A percentile compares a stretch with the other conserved stretches of the same genome.
Evolutionary conservation across 2,329 filamentous ascomycete species (phyloP).

Genomic region (Sarocladium strictum): DNA sequence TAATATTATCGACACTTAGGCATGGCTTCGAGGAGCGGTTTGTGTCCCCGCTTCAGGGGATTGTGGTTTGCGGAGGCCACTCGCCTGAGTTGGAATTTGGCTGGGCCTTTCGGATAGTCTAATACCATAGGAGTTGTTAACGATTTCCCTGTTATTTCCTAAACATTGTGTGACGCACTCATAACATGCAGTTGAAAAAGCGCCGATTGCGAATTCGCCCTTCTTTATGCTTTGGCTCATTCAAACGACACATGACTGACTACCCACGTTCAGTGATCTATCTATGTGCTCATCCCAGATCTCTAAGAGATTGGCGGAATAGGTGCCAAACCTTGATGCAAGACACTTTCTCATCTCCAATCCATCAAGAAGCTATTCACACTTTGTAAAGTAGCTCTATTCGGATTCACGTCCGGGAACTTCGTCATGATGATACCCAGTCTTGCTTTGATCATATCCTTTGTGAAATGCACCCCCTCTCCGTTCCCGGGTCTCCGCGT

Average conservation of each 20-base stretch:
- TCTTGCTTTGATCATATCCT: conserved; percentile 68
- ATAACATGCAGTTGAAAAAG: no score
- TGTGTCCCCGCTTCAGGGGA: no score
- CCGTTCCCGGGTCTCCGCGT: conserved; percentile 22
- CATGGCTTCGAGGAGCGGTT: neutral
- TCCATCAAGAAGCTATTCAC: conserved; percentile 87
- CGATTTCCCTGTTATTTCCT: neutral
- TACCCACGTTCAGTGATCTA: no score
- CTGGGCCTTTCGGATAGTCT: neutral
- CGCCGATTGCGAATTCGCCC: no score
- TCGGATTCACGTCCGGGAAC: conserved; percentile 76
- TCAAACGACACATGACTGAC: no score
- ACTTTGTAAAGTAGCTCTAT: conserved; percentile 77
- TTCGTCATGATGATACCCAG: conserved; percentile 78
- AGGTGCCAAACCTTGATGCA: no score
- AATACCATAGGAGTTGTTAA: neutral
- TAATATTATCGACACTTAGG: neutral
- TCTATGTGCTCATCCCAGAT: no score
- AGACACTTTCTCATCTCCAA: conserved; percentile 32
- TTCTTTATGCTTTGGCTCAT: no score
- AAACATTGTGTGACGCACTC: no score
- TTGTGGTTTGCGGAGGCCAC: neutral
- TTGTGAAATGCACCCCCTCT: conserved; percentile 47
- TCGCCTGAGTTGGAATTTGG: neutral
- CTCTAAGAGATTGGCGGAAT: no score